Base-by-base conservation (phyloP, 2,329 filamentous ascomycete genomes). In the Scytalidium sp. region DNA sequence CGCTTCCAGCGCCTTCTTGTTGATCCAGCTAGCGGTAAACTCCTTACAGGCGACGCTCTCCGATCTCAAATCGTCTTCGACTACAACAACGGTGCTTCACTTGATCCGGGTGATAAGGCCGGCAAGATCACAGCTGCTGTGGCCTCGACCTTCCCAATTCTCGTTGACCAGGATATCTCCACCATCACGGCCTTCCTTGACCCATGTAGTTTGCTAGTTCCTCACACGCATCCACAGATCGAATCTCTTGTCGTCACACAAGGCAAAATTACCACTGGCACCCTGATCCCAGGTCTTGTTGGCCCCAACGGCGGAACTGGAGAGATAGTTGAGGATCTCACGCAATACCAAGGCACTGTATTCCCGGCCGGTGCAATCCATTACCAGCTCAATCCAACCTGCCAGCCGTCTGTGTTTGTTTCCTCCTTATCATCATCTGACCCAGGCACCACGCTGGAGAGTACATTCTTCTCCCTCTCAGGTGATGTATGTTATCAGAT, bases 231-330 rank as follows among this genome's bases (percentile, higher is more conserved):
- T 21, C 40, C 40, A 21, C 40, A 41, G 20, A 41, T 41, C 40
- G 40, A 41, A 41, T 41, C 40, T 41, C 40, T 41, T 19, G n/a
- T 41, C 40, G 40, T 41, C n/a, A 41, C 40, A 41, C 40, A 41
- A 21, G 40, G 40, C 40, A 41, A 7, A 19, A 41, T 41, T 21
- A 41, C 40, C n/a, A 41, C 40, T 41, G 40, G 40, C 40, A 41
- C 40, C 40, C 40, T 41, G 20, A 41, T 41, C 40, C 40, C 40
- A 41, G 40, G 40, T 21, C 40, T 41, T 41, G 40, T 41, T 21
- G 20, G 40, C 40, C 40, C 40, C n/a, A 41, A 21, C 40, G 20
- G 40, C 40, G 40, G 40, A 41, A 41, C 40, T 41, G 40, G 40
- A 19, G 40, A 41, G 40, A 41, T 41, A 8, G 40, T 41, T 21